phyloP scores from a whole-genome alignment of 2,329 filamentous ascomycete species.

The Cladophialophora exuberans region DNA sequence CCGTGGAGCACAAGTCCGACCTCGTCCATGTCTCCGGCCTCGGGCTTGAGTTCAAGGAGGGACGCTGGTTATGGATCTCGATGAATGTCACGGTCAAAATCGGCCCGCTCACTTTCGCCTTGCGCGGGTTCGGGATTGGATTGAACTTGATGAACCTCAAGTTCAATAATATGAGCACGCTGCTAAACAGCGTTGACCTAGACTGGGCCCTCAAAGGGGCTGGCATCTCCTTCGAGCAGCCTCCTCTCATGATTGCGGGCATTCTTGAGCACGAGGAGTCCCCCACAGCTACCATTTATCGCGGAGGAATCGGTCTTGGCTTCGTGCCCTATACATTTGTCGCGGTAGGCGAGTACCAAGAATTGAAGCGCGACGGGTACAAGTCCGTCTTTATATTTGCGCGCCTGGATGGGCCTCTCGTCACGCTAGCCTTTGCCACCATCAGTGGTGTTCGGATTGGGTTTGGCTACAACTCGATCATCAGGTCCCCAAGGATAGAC shows the following conservation, averaged over 20 bases:
- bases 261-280: slow-evolving; percentile 38
- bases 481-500: slow-evolving; percentile 38
- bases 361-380: slow-evolving; percentile 37
- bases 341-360: slow-evolving; percentile 33
- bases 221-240: slow-evolving; percentile 10
- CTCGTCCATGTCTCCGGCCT: slow-evolving; percentile 43
- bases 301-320: no score
- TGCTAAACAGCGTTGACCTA: no score
- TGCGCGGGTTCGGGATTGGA: slow-evolving; percentile 54
- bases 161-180: slow-evolving; percentile 67
- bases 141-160: slow-evolving; percentile 66
- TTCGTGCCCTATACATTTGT: slow-evolving; percentile 39
- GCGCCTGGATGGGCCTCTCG: slow-evolving; percentile 44
- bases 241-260: slow-evolving; percentile 44
- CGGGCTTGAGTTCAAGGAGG: slow-evolving; percentile 41
- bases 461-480: slow-evolving; percentile 46
- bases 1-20: slow-evolving; percentile 35
- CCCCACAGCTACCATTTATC: slow-evolving; percentile 37
- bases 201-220: no score
- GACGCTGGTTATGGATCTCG: slow-evolving; percentile 36
- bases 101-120: slow-evolving; percentile 35
- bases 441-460: slow-evolving; percentile 43
- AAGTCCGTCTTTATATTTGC: slow-evolving; percentile 44
- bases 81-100: slow-evolving; percentile 43
- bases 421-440: slow-evolving; percentile 43